phyloP scores from a whole-genome alignment of 805 yeast species.

The Hanseniaspora mollemarum region DNA sequence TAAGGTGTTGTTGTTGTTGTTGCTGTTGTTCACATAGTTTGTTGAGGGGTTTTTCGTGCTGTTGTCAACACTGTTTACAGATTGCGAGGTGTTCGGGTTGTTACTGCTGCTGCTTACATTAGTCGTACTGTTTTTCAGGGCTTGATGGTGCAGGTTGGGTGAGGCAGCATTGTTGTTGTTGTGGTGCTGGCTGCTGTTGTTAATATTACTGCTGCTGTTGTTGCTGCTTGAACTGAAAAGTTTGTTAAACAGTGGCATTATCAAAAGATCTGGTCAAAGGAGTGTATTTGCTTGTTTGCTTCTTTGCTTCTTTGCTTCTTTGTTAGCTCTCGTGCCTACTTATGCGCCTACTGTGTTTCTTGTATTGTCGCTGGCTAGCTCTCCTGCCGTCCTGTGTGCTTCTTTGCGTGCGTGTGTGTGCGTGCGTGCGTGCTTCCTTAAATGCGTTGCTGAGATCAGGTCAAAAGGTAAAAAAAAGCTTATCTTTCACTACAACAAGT shows the following conservation, averaged over 20 bases:
- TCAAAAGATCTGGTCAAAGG: not conserved
- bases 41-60: not conserved
- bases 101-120: not conserved
- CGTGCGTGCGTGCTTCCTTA: no score
- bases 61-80: not conserved
- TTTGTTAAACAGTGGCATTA: slow-evolving; percentile 9
- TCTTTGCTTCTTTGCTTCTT: not conserved
- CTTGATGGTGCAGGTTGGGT: slow-evolving; percentile 7
- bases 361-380: no score
- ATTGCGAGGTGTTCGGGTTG: not conserved
- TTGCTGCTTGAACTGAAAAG: slow-evolving; percentile 3
- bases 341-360: no score
- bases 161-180: not conserved
- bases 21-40: not conserved
- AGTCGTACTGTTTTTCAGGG: not conserved
- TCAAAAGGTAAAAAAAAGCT: no score
- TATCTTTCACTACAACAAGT: no score
- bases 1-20: not conserved
- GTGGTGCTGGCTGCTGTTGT: not conserved
- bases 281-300: not conserved
- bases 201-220: not conserved
- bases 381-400: no score
- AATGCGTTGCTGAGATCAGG: no score
- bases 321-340: no score
- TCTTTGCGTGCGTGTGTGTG: no score